A percentile compares a stretch with the other conserved stretches of the same genome.
Conservation (phyloP, 2,329 filamentous ascomycete genomes). For the Teratosphaeria nubilosa region DNA sequence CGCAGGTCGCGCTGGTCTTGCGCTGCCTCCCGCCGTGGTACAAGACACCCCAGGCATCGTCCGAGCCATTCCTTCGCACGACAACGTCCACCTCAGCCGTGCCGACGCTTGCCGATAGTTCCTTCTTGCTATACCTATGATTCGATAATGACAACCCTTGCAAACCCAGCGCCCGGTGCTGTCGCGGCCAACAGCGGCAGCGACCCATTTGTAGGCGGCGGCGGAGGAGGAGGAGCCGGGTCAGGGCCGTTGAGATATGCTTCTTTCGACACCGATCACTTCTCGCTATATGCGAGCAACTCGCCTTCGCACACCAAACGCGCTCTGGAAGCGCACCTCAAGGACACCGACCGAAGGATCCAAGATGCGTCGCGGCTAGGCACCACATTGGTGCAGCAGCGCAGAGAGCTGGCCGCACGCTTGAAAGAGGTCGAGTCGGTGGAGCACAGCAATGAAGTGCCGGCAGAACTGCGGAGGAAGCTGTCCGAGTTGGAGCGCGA, state of each 20-base stretch:
- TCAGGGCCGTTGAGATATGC: conserved; percentile 57
- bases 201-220: conserved; percentile 37
- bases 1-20: not conserved
- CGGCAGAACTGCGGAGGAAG: conserved; percentile 70
- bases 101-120: not conserved
- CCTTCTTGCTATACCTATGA: not conserved
- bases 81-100: not conserved
- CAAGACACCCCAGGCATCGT: not conserved
- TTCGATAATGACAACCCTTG: conserved; percentile 31
- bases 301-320: conserved; percentile 82
- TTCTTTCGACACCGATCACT: conserved; percentile 65
- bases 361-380: conserved; percentile 86
- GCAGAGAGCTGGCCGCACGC: conserved; percentile 69
- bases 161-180: conserved; percentile 32
- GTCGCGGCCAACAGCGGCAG: conserved; percentile 26
- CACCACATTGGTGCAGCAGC: conserved; percentile 76
- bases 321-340: conserved; percentile 80
- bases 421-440: conserved; percentile 70
- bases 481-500: conserved; percentile 84
- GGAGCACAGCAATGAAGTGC: conserved; percentile 58
- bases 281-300: conserved; percentile 62
- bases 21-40: not conserved
- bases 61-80: not conserved
- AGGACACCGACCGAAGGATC: conserved; percentile 83
- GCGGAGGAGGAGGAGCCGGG: conserved; percentile 21